phyloP scores from a whole-genome alignment of 371 early-diverging fungal species.

The Mortierella sp. region DNA sequence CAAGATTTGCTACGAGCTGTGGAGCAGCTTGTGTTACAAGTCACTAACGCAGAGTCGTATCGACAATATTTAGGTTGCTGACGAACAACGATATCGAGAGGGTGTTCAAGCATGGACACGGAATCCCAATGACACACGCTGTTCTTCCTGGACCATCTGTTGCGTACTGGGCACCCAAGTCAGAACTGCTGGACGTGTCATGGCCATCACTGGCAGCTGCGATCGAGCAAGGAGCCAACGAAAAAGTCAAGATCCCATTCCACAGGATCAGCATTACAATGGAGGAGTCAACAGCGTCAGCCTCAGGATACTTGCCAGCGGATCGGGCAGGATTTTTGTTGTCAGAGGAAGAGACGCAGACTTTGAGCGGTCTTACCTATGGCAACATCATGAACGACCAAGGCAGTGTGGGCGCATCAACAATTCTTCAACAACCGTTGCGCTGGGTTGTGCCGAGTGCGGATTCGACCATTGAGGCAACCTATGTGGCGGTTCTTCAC shows the following conservation, averaged over 20 bases:
- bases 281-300: slow-evolving; percentile 39
- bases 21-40: no score
- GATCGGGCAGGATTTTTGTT: slow-evolving; percentile 40
- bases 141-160: slow-evolving; percentile 69
- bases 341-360: slow-evolving; percentile 35
- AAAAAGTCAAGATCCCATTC: slow-evolving; percentile 52
- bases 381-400: slow-evolving; percentile 57
- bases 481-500: slow-evolving; percentile 45
- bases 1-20: background rate
- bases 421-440: slow-evolving; percentile 46
- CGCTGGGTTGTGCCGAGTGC: slow-evolving; percentile 52
- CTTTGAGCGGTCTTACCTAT: slow-evolving; percentile 35
- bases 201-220: slow-evolving; percentile 60
- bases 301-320: slow-evolving; percentile 40
- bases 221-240: slow-evolving; percentile 59
- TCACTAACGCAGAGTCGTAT: no score
- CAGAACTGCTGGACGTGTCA: slow-evolving; percentile 45
- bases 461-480: slow-evolving; percentile 43
- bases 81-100: slow-evolving; percentile 51
- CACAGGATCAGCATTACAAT: slow-evolving; percentile 46
- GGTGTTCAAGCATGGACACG: slow-evolving; percentile 69
- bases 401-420: slow-evolving; percentile 41
- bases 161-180: slow-evolving; percentile 67
- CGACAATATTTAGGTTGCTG: slow-evolving; percentile 30
- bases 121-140: slow-evolving; percentile 65